Conservation (phyloP, 805 yeast species). For the Spathaspora gorwiae region DNA sequence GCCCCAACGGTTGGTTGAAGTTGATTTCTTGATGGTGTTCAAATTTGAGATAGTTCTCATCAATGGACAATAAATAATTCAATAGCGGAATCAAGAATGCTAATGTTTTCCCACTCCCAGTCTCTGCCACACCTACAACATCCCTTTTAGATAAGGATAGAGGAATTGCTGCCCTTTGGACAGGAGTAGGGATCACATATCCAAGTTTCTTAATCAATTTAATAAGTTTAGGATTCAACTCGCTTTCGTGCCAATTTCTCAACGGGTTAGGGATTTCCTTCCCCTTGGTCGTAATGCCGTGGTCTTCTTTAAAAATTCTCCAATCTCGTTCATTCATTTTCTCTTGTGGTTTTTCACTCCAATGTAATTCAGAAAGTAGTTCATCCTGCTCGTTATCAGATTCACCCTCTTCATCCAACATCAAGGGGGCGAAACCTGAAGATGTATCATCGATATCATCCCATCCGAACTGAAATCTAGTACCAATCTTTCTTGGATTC, state of each 20-base stretch:
- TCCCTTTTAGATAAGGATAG: conserved; percentile 56
- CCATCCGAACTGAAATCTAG: conserved; percentile 68
- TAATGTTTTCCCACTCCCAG: conserved; percentile 94
- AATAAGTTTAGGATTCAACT: conserved; percentile 33
- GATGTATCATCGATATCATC: conserved; percentile 63
- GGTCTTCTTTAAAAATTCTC: conserved; percentile 82
- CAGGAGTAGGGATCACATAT: conserved; percentile 75
- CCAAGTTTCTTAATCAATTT: conserved; percentile 37
- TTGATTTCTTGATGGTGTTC: conserved; percentile 44
- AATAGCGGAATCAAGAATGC: conserved; percentile 75
- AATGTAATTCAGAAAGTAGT: conserved; percentile 20
- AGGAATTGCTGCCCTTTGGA: conserved; percentile 87
- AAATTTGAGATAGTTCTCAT: conserved; percentile 27
- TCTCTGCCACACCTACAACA: conserved; percentile 86
- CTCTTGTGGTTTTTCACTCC: conserved; percentile 63
- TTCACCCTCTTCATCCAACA: conserved; percentile 10
- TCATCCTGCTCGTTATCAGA: conserved; percentile 9
- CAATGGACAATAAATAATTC: conserved; percentile 41
- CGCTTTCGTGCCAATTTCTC: conserved; percentile 68
- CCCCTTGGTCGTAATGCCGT: conserved; percentile 50
- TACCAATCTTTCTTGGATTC: conserved; percentile 4
- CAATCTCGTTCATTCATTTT: conserved; percentile 83
- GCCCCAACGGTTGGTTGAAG: conserved; percentile 64
- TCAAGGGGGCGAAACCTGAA: conserved; percentile 36
- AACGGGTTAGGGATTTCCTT: conserved; percentile 44